phyloP scores from a whole-genome alignment of 108 stramenopile species.

The Cylindrotheca closterium region DNA sequence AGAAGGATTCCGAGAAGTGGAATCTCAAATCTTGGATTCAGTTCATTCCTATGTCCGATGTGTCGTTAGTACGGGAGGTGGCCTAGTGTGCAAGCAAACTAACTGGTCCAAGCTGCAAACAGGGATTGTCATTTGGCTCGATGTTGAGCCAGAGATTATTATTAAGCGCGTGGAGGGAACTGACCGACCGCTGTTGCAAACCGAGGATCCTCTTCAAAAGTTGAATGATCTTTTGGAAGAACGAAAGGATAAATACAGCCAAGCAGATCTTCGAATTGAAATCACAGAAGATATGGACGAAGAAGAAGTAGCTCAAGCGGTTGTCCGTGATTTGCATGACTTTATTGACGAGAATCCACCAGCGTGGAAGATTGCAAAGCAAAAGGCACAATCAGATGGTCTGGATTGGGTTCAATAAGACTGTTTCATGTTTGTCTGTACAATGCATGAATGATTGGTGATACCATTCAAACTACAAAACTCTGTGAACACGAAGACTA shows the following conservation, averaged over 20 bases:
- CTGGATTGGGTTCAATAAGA: slow-evolving; percentile 81
- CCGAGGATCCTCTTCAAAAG: slow-evolving; percentile 66
- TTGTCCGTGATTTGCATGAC: slow-evolving; percentile 70
- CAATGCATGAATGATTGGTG: neutral
- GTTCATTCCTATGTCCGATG: slow-evolving; percentile 85
- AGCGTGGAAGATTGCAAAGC: slow-evolving; percentile 77
- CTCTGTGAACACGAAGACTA: neutral
- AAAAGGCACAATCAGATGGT: slow-evolving; percentile 76
- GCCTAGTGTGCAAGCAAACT: slow-evolving; percentile 57
- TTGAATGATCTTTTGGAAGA: slow-evolving; percentile 60
- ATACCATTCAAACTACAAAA: neutral
- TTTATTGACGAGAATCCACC: slow-evolving; percentile 94
- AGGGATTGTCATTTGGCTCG: slow-evolving; percentile 91
- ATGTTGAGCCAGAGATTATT: slow-evolving; percentile 79
- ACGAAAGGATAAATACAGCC: slow-evolving; percentile 64
- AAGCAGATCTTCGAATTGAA: slow-evolving; percentile 80
- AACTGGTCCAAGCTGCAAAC: slow-evolving; percentile 94
- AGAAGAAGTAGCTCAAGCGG: slow-evolving; percentile 44
- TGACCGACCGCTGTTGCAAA: slow-evolving; percentile 84
- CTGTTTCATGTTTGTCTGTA: neutral
- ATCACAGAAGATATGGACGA: slow-evolving; percentile 55
- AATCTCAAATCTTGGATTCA: slow-evolving; percentile 81
- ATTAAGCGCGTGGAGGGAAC: slow-evolving; percentile 69
- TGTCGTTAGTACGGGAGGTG: slow-evolving; percentile 86
- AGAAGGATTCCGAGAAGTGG: slow-evolving; percentile 84